These are phyloP conservation scores for Picochlorum sp. DNA, from an alignment of 139 green algal genomes.

Conservation along the genomic window DNA sequence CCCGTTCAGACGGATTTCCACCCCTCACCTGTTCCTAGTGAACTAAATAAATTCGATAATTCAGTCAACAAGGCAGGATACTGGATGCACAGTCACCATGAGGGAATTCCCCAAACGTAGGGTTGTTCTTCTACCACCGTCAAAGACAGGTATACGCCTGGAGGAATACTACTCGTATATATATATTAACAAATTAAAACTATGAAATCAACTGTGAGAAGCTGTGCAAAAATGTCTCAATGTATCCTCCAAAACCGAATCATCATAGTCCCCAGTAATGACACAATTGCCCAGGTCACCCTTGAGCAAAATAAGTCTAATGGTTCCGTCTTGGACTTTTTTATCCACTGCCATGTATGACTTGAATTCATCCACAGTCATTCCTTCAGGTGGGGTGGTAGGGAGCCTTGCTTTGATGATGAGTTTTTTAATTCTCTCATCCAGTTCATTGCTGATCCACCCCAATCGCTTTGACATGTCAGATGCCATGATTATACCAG, in stretches of 20 bases:
- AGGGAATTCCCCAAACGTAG: too few relatives aligned
- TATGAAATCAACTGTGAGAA: neutral
- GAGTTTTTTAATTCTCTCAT: slow-evolving; percentile 55
- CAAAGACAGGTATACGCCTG: too few relatives aligned
- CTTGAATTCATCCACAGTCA: slow-evolving; percentile 76
- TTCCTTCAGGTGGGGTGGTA: slow-evolving; percentile 45
- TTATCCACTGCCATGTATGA: slow-evolving; percentile 95
- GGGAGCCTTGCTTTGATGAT: slow-evolving; percentile 65
- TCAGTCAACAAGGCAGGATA: too few relatives aligned
- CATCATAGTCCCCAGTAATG: slow-evolving; percentile 90
- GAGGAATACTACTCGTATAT: too few relatives aligned
- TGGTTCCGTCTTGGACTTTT: slow-evolving; percentile 83
- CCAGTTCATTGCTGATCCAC: slow-evolving; percentile 81
- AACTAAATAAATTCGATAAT: too few relatives aligned
- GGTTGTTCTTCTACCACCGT: too few relatives aligned
- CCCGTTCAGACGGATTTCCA: too few relatives aligned
- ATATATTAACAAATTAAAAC: neutral
- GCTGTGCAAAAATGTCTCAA: slow-evolving; percentile 63
- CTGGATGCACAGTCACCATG: too few relatives aligned
- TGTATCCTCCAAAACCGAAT: slow-evolving; percentile 70
- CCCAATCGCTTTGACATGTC: slow-evolving; percentile 81
- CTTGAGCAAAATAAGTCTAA: slow-evolving; percentile 90
- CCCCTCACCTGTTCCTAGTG: too few relatives aligned
- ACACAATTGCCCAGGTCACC: slow-evolving; percentile 85
- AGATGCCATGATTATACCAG: slow-evolving; percentile 92